These are phyloP conservation scores for Elongisporangium prolatum DNA, from an alignment of 352 stramenopile species.

Conservation along the genomic window DNA sequence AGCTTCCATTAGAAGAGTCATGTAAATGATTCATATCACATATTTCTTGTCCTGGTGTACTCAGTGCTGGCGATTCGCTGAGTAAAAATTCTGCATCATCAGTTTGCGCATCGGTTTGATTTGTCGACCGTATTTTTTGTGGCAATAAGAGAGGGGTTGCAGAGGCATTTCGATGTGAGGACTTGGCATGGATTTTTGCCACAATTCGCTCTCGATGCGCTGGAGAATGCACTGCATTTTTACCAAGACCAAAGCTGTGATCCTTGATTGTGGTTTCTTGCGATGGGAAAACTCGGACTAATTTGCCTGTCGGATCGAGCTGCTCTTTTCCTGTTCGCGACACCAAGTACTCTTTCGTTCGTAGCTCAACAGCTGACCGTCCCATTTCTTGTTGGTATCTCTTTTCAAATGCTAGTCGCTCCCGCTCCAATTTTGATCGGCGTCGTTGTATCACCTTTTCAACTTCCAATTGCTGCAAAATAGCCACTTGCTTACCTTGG, in stretches of 20 bases:
- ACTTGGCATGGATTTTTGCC: slow-evolving; percentile 39
- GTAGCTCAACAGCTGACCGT: slow-evolving; percentile 35
- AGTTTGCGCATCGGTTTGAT: neutral
- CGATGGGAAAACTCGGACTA: slow-evolving; percentile 58
- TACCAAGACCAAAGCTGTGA: slow-evolving; percentile 61
- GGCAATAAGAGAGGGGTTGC: slow-evolving; percentile 24
- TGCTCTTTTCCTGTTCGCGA: slow-evolving; percentile 50
- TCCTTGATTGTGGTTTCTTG: slow-evolving; percentile 74
- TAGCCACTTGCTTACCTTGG: slow-evolving; percentile 39
- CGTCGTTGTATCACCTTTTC: slow-evolving; percentile 36
- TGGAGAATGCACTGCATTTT: slow-evolving; percentile 31
- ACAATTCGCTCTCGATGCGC: slow-evolving; percentile 39
- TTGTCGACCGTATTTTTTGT: slow-evolving; percentile 1
- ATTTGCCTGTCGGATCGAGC: slow-evolving; percentile 56
- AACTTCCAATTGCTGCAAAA: slow-evolving; percentile 47
- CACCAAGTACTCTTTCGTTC: slow-evolving; percentile 51
- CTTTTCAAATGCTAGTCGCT: slow-evolving; percentile 42
- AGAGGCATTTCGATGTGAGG: slow-evolving; percentile 18
- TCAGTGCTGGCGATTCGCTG: slow-evolving; percentile 7
- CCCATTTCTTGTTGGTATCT: slow-evolving; percentile 79
- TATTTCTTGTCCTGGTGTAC: slow-evolving; percentile 23
- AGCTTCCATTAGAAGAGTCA: slow-evolving; percentile 1
- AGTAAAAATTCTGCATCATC: neutral
- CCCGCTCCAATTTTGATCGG: slow-evolving; percentile 30
- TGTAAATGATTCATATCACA: slow-evolving; percentile 27